Conservation (phyloP, 805 yeast genomes). For the Martiniozyma abietophila region DNA sequence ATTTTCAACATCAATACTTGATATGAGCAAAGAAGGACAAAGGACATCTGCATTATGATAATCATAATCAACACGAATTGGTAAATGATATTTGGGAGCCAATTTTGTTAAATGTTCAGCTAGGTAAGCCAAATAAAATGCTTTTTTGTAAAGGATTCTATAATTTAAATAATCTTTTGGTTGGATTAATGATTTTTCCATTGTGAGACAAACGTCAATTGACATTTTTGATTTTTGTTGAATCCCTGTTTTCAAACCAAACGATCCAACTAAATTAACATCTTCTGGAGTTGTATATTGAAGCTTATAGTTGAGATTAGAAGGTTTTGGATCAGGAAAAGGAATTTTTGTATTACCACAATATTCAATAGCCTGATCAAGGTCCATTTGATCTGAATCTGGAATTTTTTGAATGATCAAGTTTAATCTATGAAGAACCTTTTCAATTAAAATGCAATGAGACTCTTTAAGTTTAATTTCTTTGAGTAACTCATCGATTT, state of each 20-base stretch:
- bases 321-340: slow-evolving; percentile 85
- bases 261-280: slow-evolving; percentile 78
- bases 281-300: slow-evolving; percentile 61
- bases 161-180: slow-evolving; percentile 86
- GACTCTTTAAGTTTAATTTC: slow-evolving; percentile 71
- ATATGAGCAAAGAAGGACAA: slow-evolving; percentile 63
- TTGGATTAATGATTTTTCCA: slow-evolving; percentile 70
- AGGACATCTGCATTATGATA: slow-evolving; percentile 69
- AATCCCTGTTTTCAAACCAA: slow-evolving; percentile 77
- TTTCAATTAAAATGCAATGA: slow-evolving; percentile 58
- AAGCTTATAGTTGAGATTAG: slow-evolving; percentile 57
- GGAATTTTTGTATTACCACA: slow-evolving; percentile 54
- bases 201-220: slow-evolving; percentile 72
- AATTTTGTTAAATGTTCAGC: slow-evolving; percentile 53
- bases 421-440: slow-evolving; percentile 64
- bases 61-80: slow-evolving; percentile 52
- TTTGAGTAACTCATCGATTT: slow-evolving; percentile 81
- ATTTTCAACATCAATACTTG: slow-evolving; percentile 36
- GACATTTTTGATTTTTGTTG: slow-evolving; percentile 51
- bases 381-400: slow-evolving; percentile 37
- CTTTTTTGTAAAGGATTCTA: slow-evolving; percentile 81
- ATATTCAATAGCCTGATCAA: slow-evolving; percentile 50
- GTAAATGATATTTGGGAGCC: slow-evolving; percentile 46
- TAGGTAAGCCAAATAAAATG: slow-evolving; percentile 76
- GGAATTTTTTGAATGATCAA: slow-evolving; percentile 60